Evolutionary conservation across 768 basidiomycete species (phyloP), one percentile per base, ranked within the genome.

Genomic region (Tylopilus rubrobrunneus): DNA sequence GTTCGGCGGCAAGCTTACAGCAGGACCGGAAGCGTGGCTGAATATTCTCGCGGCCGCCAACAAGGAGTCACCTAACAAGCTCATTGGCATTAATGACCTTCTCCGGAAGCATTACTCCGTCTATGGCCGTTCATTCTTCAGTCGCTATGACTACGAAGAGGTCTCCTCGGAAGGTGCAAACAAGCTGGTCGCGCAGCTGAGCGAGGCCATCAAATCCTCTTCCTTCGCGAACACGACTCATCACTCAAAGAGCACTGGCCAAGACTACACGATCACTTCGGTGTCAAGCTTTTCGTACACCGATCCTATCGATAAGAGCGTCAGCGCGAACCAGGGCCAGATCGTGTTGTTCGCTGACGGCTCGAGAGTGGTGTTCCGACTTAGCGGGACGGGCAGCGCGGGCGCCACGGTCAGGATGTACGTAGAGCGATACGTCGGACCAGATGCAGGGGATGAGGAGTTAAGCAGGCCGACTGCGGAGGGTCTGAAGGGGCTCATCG

Each of bases 101-200:
- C 82, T 96, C 21, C 78, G 83, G 61, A 82, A 81, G 64, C 93
- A 95, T 77, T 99, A 98, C 74, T 78, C 81, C 57, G 85, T 80
- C 63, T 98, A 99, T 71, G 97, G 97, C 42, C 92, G 97, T 55
- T 93, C 87, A 45, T 98, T 97, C 85, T 99, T 99, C 81, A 95
- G 90, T 62, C 88, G 95, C 57, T 98, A 99, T 73, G 97, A 99
- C 74, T 99, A 99, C 76, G 97, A 99, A 69, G 97, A 98, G 70
- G 92, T 97, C 44, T 80, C 91, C 2, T 92, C 94, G 0, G 89
- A 89, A 36, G 92, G 89, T 31, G 97, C 97, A 43, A 83, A 90
- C 64, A 84, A 85, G 56, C 77, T 99, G 58, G 92, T 98, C 65
- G 80, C 78, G 33, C 78, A 84, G 65, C 74, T 99, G 67, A 84